phyloP scores from a whole-genome alignment of 768 basidiomycete species.

The Crucibulum laeve region DNA sequence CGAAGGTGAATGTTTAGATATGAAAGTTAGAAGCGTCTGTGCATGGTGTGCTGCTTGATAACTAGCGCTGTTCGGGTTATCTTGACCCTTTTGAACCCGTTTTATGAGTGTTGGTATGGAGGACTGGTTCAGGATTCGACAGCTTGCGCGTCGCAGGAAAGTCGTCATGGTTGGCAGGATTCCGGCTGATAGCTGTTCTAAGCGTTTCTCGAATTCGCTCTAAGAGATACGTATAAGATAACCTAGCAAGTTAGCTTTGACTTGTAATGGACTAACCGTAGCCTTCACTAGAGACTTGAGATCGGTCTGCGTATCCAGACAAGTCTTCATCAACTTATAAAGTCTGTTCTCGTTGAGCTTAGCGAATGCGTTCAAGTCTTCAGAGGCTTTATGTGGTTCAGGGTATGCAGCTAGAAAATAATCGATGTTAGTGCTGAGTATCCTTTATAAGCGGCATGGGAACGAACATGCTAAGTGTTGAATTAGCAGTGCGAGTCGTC shows the following conservation, averaged over 20 bases:
- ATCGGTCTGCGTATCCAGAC: conserved; percentile 82
- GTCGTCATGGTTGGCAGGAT: conserved; percentile 63
- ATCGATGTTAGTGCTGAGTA: conserved; percentile 3
- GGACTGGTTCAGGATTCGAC: conserved; percentile 79
- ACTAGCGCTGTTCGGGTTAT: conserved; percentile 28
- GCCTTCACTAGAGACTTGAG: conserved; percentile 77
- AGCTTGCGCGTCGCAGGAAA: conserved; percentile 65
- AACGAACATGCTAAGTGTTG: conserved; percentile 59
- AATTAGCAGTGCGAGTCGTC: conserved; percentile 49
- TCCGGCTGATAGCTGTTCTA: conserved; percentile 65
- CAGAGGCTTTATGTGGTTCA: conserved; percentile 69
- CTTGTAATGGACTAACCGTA: conserved; percentile 40
- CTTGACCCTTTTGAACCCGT: conserved; percentile 48
- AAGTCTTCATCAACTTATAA: conserved; percentile 79
- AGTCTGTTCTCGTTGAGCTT: conserved; percentile 81
- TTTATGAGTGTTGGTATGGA: conserved; percentile 80
- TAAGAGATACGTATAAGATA: conserved; percentile 20
- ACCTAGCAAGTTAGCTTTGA: background rate
- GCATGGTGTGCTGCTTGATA: conserved; percentile 42
- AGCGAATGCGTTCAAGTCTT: conserved; percentile 81
- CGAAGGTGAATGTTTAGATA: conserved; percentile 73
- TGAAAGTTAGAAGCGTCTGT: conserved; percentile 44
- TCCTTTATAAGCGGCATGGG: background rate
- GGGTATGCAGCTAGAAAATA: conserved; percentile 43
- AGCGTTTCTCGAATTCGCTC: conserved; percentile 74